Evolutionary conservation across 2,329 filamentous ascomycete genomes (phyloP).

Genomic region (Colletotrichum shisoi): DNA sequence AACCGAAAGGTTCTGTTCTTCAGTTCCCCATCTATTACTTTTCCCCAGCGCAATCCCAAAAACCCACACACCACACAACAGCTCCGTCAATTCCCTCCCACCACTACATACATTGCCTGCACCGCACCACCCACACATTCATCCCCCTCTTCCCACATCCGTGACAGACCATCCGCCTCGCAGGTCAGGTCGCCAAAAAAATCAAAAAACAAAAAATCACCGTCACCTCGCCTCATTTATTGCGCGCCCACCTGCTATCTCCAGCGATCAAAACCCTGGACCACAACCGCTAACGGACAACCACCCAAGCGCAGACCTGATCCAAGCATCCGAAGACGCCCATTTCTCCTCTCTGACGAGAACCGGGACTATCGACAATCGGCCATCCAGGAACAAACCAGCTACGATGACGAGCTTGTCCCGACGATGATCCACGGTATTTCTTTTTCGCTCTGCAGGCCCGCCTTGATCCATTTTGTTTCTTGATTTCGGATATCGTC

Average conservation of each 20-base stretch:
- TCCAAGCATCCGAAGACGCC: slow-evolving; percentile 21
- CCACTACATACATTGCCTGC: slow-evolving; percentile 22
- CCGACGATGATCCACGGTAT: slow-evolving; percentile 66
- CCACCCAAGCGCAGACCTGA: slow-evolving; percentile 28
- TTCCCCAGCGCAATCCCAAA: slow-evolving; percentile 38
- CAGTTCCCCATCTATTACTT: slow-evolving; percentile 36
- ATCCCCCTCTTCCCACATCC: slow-evolving; percentile 19
- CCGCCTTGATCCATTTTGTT: slow-evolving; percentile 63
- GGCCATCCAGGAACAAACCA: slow-evolving; percentile 33
- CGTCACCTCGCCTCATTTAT: slow-evolving; percentile 25
- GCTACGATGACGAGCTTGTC: slow-evolving; percentile 51
- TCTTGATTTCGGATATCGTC: slow-evolving; percentile 57
- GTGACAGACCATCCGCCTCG: slow-evolving; percentile 31
- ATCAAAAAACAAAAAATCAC: not conserved
- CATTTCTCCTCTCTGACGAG: slow-evolving; percentile 20
- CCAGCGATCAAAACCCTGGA: slow-evolving; percentile 11
- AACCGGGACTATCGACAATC: slow-evolving; percentile 28
- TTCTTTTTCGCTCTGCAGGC: slow-evolving; percentile 58
- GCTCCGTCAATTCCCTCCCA: slow-evolving; percentile 35
- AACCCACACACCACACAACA: slow-evolving; percentile 31
- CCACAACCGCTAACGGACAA: slow-evolving; percentile 29
- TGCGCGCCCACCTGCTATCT: slow-evolving; percentile 23
- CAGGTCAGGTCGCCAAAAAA: slow-evolving; percentile 24
- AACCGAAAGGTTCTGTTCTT: slow-evolving; percentile 29
- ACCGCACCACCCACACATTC: slow-evolving; percentile 29